Conservation (phyloP, 2,329 filamentous ascomycete species). For the Aspergillus viridinutans region DNA sequence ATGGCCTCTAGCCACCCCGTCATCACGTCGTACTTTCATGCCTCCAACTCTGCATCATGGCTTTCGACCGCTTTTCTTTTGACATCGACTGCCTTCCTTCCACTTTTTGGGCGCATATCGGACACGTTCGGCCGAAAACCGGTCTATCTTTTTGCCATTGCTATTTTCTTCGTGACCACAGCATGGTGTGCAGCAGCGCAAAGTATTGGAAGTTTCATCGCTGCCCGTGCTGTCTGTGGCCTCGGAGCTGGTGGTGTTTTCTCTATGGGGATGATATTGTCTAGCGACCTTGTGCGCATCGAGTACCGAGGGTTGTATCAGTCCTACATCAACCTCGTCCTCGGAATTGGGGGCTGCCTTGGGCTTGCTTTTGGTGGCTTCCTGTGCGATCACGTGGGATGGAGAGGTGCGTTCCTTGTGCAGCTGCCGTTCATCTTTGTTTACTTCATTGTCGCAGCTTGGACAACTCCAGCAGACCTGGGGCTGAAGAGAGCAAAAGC, state of each 20-base stretch:
- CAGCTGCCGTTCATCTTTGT: conserved; percentile 49
- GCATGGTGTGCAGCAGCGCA: conserved; percentile 66
- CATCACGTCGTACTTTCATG: conserved; percentile 74
- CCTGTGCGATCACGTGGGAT: conserved; percentile 38
- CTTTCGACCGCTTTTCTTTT: conserved; percentile 74
- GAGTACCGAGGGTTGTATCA: conserved; percentile 51
- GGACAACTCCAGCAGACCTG: conserved; percentile 43
- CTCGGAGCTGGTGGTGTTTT: conserved; percentile 69
- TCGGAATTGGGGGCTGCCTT: conserved; percentile 35
- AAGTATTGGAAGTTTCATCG: conserved; percentile 67
- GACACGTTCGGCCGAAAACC: conserved; percentile 68
- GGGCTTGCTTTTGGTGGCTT: conserved; percentile 38
- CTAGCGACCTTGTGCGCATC: conserved; percentile 68
- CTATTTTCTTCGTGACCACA: conserved; percentile 62
- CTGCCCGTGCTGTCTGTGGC: conserved; percentile 66
- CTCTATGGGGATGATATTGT: conserved; percentile 59
- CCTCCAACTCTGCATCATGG: conserved; percentile 77
- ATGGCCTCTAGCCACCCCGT: conserved; percentile 79
- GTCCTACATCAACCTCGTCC: conserved; percentile 38
- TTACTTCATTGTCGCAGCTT: conserved; percentile 41
- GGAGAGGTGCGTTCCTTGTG: conserved; percentile 44
- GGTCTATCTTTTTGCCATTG: conserved; percentile 60
- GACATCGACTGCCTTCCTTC: conserved; percentile 72
- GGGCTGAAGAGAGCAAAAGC: conserved; percentile 43
- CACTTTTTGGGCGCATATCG: conserved; percentile 68